Conservation (phyloP, 352 stramenopile species). For the Phytopythium mirpurense region DNA sequence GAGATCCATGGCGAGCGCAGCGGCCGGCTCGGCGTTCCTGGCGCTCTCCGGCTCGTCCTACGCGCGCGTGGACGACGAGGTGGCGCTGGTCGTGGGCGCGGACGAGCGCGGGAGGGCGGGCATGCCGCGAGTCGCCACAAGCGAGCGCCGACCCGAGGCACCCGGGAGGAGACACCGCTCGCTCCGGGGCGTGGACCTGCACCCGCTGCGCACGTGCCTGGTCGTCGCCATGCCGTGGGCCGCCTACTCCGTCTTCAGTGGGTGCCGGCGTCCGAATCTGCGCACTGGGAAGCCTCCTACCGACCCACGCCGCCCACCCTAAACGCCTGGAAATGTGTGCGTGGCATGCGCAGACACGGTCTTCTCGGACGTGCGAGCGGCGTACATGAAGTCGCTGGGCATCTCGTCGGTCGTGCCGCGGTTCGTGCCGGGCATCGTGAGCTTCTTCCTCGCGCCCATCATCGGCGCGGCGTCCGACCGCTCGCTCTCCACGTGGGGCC, state of each 20-base stretch:
- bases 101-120: neutral
- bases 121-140: neutral
- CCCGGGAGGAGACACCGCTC: neutral
- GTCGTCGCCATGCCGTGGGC: slow-evolving; percentile 72
- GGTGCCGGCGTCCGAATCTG: no score
- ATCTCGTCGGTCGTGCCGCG: slow-evolving; percentile 53
- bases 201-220: slow-evolving; percentile 48
- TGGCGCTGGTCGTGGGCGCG: neutral
- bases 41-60: neutral
- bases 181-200: slow-evolving; percentile 8
- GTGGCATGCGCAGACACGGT: no score
- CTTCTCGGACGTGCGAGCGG: slow-evolving; percentile 56
- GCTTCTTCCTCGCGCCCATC: slow-evolving; percentile 62
- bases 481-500: slow-evolving; percentile 61
- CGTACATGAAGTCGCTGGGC: slow-evolving; percentile 70
- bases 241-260: slow-evolving; percentile 67
- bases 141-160: neutral
- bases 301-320: no score
- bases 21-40: neutral
- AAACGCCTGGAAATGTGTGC: no score
- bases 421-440: slow-evolving; percentile 58
- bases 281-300: no score
- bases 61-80: neutral
- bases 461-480: slow-evolving; percentile 67
- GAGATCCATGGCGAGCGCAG: neutral